A percentile compares a stretch with the other conserved stretches of the same genome.
These are phyloP conservation scores for Agarophyton chilense DNA, from an alignment of 23 red algal genomes.

Conservation along the genomic window DNA sequence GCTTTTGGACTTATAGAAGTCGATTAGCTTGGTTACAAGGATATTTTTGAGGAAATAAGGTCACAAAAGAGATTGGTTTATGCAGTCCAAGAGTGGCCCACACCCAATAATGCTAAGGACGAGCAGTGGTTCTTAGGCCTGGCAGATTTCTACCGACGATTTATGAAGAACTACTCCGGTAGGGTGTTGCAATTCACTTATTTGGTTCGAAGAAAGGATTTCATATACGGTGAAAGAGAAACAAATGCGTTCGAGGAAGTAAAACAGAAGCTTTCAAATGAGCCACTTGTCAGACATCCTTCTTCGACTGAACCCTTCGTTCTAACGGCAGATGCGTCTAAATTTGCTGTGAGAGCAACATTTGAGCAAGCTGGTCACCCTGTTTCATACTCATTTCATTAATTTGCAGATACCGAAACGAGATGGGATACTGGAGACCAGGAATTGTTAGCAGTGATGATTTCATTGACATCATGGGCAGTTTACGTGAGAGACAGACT, in stretches of 20 bases:
- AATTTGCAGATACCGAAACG: not conserved
- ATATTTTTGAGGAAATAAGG: not conserved
- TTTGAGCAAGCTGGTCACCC: conserved; percentile 6
- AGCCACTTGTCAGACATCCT: not conserved
- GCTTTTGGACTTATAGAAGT: not conserved
- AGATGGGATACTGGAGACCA: conserved; percentile 1
- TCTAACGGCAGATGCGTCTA: conserved; percentile 9
- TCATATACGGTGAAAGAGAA: not conserved
- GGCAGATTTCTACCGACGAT: not conserved
- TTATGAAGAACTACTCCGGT: conserved; percentile 7
- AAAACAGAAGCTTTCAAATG: not conserved
- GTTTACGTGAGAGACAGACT: not conserved
- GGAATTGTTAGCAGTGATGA: not conserved
- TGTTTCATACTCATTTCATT: not conserved
- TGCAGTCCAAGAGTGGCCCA: no score
- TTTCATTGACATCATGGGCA: not conserved
- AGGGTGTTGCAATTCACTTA: not conserved
- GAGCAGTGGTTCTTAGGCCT: conserved; percentile 28
- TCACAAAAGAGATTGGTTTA: not conserved
- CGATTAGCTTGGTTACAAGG: not conserved
- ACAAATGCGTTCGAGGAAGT: not conserved
- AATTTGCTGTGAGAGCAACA: conserved; percentile 13
- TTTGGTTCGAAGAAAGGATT: no score
- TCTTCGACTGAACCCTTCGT: not conserved
- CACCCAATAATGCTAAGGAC: no score